Evolutionary conservation across 1,139 yeast species (phyloP).

Genomic region (Suhomyces bribrorum): DNA sequence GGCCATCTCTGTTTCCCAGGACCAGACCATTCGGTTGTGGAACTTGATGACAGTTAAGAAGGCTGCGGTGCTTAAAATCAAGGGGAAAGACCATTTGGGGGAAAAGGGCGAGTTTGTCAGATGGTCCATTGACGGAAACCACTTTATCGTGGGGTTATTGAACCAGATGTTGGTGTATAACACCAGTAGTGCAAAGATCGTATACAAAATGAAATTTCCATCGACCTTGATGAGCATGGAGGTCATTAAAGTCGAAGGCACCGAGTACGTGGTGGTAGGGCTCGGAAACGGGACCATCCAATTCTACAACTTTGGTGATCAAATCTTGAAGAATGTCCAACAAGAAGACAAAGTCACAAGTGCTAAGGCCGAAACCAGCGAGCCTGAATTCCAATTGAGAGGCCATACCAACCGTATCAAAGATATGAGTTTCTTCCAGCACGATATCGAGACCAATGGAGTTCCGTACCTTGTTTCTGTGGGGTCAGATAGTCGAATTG

Average conservation of each 20-base stretch:
- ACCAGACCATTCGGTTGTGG: constrained; percentile 85
- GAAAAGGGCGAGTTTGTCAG: constrained; percentile 67
- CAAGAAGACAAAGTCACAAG: constrained; percentile 33
- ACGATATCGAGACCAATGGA: constrained; percentile 34
- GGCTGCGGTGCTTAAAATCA: constrained; percentile 80
- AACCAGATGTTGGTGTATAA: constrained; percentile 66
- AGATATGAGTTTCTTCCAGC: constrained; percentile 59
- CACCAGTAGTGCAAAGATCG: constrained; percentile 62
- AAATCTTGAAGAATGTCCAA: constrained; percentile 21
- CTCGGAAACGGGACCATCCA: constrained; percentile 71
- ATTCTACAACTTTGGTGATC: constrained; percentile 47
- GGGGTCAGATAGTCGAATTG: constrained; percentile 90
- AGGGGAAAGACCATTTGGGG: constrained; percentile 63
- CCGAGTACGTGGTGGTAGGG: constrained; percentile 66
- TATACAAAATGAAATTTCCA: constrained; percentile 49
- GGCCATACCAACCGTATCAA: constrained; percentile 90
- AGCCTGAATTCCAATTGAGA: constrained; percentile 57
- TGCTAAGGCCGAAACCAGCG: constrained; percentile 31
- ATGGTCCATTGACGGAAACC: constrained; percentile 64
- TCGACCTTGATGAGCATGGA: constrained; percentile 72
- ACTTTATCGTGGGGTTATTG: constrained; percentile 74
- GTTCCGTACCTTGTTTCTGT: constrained; percentile 68
- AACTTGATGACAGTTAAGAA: constrained; percentile 96
- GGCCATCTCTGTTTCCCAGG: constrained; percentile 86
- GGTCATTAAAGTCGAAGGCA: constrained; percentile 41